Base-by-base conservation (phyloP, 257 asterid species). In the Galeopsis tetrahit region DNA sequence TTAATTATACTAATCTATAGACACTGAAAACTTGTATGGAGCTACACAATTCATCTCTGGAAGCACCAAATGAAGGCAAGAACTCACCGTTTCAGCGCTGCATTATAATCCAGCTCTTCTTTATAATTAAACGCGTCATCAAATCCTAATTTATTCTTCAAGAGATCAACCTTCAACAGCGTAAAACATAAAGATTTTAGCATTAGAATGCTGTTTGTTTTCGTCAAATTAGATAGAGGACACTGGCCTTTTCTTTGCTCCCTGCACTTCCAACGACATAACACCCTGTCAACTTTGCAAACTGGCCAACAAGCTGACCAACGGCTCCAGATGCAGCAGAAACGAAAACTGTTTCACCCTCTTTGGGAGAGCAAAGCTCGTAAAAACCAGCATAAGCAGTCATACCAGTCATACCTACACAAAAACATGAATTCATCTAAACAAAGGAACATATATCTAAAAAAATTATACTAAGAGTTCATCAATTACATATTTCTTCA, bases 241-340 rank as follows among this genome's bases (percentile, higher is more conserved):
- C 11, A 53, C 59, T 7, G 2, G 34, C 70, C 59, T 66, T 44
- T 4, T 64, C 69, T 9, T 64, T 10, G 56, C 36, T 21, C 8
- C 56, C 69, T 10, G 55, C 55, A 42, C 71, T 46, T 10, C 71
- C 71, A 7, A 66, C 60, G 2, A 66, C 71, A 33, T 66, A 66
- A 28, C 71, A 66, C 44, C 71, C 71, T 1, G 17, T 2, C 2
- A 48, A 6, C 71, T 66, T 46, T 10, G 71, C 60, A 66, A 66
- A 66, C 46, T 66, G 71, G 31, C 71, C 60, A 46, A 66, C 71
- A n/a, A 66, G 71, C 33, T 66, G 71, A 33, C 71, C 60, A 32
- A 66, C 71, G 0, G 60, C 71, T n/a, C 71, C 71, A 1, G 71
- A 66, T n/a, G 60, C 71, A 3, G 40, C 33, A 53, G 59, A 53